Conservation (phyloP, 345 rosid species). For the Lepidium africanum region DNA sequence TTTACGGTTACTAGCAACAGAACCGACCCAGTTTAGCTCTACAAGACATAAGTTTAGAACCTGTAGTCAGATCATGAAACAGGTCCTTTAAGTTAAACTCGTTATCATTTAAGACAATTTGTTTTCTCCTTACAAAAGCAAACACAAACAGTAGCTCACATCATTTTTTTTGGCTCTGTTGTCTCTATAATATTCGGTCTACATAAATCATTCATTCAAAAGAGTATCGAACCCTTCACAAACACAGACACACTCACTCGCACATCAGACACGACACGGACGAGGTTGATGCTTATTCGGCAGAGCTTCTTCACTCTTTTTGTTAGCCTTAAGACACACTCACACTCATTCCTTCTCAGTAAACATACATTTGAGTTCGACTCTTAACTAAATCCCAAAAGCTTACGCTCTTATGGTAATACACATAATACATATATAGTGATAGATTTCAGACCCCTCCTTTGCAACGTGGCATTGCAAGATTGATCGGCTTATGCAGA, state of each 20-base stretch:
- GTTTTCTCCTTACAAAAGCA: conserved; percentile 3
- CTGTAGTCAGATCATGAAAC: neutral
- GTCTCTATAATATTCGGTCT: conserved; percentile 10
- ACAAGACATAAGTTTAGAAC: neutral
- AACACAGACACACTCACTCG: conserved; percentile 19
- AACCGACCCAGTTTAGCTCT: neutral
- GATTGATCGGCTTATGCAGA: conserved; percentile 38
- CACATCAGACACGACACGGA: conserved; percentile 21
- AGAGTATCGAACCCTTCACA: conserved; percentile 24
- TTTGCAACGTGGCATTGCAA: conserved; percentile 12
- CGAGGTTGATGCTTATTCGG: conserved; percentile 15
- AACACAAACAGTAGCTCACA: conserved; percentile 12
- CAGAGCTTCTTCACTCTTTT: conserved; percentile 23
- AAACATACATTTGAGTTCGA: conserved; percentile 20
- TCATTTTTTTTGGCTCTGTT: neutral
- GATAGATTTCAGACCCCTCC: conserved; percentile 7
- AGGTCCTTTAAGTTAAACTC: neutral
- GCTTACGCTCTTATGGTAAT: conserved; percentile 32
- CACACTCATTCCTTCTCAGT: conserved; percentile 12
- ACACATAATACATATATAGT: conserved; percentile 4
- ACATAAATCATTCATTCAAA: conserved; percentile 21
- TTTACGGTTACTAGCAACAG: neutral
- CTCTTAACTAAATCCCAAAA: conserved; percentile 23
- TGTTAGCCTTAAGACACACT: conserved; percentile 8
- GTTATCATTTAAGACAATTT: neutral